These are phyloP conservation scores for Dichotomopilus funicola DNA, from an alignment of 2,329 filamentous ascomycete genomes.

Conservation along the genomic window DNA sequence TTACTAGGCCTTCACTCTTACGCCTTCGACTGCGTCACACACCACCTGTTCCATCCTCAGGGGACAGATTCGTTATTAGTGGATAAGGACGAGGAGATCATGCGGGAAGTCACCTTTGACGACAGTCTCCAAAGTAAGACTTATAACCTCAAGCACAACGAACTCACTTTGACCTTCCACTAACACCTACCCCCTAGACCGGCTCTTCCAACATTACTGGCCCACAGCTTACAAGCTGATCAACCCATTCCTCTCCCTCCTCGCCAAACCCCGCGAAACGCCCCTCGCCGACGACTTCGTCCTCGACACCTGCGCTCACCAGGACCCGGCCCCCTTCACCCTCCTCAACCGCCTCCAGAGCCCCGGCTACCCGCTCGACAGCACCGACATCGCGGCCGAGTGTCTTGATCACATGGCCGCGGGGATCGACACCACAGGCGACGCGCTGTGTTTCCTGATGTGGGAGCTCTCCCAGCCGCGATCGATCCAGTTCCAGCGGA, in stretches of 20 bases:
- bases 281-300: constrained; percentile 56
- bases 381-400: constrained; percentile 56
- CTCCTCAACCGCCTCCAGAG: constrained; percentile 51
- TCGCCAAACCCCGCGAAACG: constrained; percentile 49
- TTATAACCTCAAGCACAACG: neutral
- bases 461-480: constrained; percentile 60
- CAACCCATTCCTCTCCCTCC: constrained; percentile 39
- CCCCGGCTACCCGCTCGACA: constrained; percentile 34
- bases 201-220: constrained; percentile 51
- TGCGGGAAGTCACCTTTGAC: constrained; percentile 63
- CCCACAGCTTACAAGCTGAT: constrained; percentile 45
- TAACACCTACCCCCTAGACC: constrained; percentile 37
- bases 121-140: constrained; percentile 59
- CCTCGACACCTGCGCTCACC: constrained; percentile 41
- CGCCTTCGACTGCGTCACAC: constrained; percentile 62
- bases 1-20: constrained; percentile 52
- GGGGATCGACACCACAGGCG: constrained; percentile 66
- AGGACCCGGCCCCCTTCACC: constrained; percentile 46
- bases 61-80: constrained; percentile 54
- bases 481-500: constrained; percentile 44
- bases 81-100: constrained; percentile 53
- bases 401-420: constrained; percentile 67
- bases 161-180: neutral
- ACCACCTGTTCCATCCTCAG: constrained; percentile 62
- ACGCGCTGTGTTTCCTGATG: constrained; percentile 64